Evolutionary conservation across 2,329 filamentous ascomycete species (phyloP).

Genomic region (Aureobasidium sp.): DNA sequence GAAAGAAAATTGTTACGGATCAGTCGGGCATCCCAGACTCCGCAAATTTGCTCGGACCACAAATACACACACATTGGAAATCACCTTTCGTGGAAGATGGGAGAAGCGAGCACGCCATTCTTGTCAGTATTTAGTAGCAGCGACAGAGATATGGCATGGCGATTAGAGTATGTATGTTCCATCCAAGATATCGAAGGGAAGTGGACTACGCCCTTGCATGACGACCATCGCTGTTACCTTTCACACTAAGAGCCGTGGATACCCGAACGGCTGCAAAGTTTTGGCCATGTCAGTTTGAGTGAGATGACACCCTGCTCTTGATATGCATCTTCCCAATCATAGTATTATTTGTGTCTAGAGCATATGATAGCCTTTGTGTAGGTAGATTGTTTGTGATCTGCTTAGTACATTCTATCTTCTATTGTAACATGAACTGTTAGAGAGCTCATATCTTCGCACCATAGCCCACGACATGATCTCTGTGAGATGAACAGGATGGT

Average conservation of each 20-base stretch:
- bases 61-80: background rate
- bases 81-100: background rate
- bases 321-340: no score
- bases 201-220: background rate
- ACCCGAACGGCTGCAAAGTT: background rate
- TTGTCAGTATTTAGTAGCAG: background rate
- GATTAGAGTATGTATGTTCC: background rate
- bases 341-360: no score
- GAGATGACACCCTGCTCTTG: background rate
- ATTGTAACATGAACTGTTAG: no score
- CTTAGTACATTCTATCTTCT: no score
- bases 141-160: background rate
- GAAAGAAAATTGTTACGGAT: background rate
- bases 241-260: background rate
- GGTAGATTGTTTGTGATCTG: no score
- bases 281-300: background rate
- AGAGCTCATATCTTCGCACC: no score
- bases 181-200: background rate
- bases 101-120: background rate
- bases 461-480: no score
- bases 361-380: no score
- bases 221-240: background rate
- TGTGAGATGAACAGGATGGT: no score
- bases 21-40: conserved; percentile 2
- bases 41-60: conserved; percentile 11